Conservation (phyloP, 202 grass and related monocot genomes). For the Schoenoplectus tabernaemontani region DNA sequence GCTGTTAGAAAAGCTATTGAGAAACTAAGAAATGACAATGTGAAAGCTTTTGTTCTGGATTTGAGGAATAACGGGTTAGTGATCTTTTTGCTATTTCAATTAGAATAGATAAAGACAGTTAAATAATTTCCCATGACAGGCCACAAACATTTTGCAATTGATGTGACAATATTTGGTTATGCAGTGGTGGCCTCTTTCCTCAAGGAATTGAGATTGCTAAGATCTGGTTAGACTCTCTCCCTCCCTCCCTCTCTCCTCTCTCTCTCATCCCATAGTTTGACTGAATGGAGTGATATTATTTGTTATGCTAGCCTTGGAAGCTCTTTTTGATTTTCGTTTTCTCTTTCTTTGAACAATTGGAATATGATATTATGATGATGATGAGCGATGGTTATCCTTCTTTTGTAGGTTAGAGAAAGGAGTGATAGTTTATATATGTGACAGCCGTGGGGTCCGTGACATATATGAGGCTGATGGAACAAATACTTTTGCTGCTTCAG, state of each 20-base stretch:
- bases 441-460: constrained; percentile 81
- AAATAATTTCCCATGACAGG: constrained; percentile 1
- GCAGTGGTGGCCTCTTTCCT: constrained; percentile 95
- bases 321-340: not conserved
- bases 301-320: not conserved
- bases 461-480: constrained; percentile 96
- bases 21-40: constrained; percentile 68
- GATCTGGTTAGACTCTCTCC: constrained; percentile 59
- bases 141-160: not conserved
- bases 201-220: constrained; percentile 98
- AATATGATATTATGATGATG: too few relatives aligned
- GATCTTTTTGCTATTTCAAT: not conserved
- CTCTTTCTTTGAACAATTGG: not conserved
- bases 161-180: constrained; percentile 26
- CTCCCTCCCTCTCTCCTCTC: not conserved
- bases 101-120: not conserved
- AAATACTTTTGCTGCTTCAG: constrained; percentile 60
- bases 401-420: constrained; percentile 92
- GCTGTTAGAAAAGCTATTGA: constrained; percentile 82
- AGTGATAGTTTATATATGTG: constrained; percentile 94
- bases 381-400: too few relatives aligned
- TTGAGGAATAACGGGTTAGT: constrained; percentile 77
- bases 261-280: not conserved
- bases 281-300: not conserved
- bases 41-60: constrained; percentile 97